phyloP scores from a whole-genome alignment of 1,284 basidiomycete species.

The Ustilago trichophora region DNA sequence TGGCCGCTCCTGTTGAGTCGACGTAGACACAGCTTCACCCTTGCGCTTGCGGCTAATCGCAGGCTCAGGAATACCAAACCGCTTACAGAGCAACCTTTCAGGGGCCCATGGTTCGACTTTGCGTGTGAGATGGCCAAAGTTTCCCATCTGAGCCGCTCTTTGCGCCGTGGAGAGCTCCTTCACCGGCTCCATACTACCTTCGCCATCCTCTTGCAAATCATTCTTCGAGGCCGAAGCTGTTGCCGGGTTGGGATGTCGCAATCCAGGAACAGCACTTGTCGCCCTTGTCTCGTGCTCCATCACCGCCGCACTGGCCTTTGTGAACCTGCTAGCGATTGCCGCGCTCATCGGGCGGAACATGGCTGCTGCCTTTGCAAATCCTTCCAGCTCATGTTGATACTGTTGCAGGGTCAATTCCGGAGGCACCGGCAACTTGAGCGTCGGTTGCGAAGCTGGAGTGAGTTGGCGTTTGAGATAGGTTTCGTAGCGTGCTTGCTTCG shows the following conservation, averaged over 20 bases:
- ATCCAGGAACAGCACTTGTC: constrained; percentile 70
- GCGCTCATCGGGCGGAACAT: constrained; percentile 91
- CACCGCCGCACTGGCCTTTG: constrained; percentile 71
- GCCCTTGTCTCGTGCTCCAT: constrained; percentile 63
- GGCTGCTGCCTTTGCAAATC: constrained; percentile 84
- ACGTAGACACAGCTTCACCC: too few species aligned
- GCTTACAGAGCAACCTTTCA: constrained; percentile 82
- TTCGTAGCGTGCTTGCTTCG: constrained; percentile 85
- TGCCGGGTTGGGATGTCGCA: constrained; percentile 55
- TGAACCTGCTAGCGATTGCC: constrained; percentile 92
- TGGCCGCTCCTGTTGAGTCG: too few species aligned
- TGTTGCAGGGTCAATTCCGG: constrained; percentile 71
- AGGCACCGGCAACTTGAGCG: constrained; percentile 70
- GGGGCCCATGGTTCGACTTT: constrained; percentile 81
- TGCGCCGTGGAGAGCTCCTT: constrained; percentile 73
- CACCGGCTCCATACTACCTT: constrained; percentile 69
- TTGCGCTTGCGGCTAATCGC: constrained; percentile 8
- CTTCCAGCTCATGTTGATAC: constrained; percentile 81
- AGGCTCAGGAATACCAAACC: constrained; percentile 91
- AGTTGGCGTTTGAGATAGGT: constrained; percentile 82
- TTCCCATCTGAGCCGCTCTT: constrained; percentile 81
- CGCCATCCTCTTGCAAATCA: constrained; percentile 58
- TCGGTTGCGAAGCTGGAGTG: constrained; percentile 61
- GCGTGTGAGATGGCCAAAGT: constrained; percentile 86
- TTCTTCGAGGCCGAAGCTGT: constrained; percentile 18